These are phyloP conservation scores for Sphaerulina vaccinii DNA, from an alignment of 2,329 filamentous ascomycete genomes.

Conservation along the genomic window DNA sequence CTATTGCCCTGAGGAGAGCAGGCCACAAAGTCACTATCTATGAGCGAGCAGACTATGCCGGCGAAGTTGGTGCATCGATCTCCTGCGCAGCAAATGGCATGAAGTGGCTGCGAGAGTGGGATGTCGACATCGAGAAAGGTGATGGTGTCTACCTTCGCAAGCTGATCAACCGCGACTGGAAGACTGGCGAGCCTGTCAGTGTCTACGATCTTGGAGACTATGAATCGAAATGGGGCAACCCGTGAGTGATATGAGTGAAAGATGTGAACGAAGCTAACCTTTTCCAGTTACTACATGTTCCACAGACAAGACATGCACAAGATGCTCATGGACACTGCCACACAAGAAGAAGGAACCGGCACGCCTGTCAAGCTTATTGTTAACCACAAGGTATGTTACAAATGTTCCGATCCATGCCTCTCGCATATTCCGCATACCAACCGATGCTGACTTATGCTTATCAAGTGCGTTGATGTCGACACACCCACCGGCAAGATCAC, in stretches of 20 bases:
- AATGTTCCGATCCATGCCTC: background rate
- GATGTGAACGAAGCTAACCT: background rate
- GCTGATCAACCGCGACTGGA: slow-evolving; percentile 69
- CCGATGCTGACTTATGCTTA: background rate
- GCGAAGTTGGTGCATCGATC: slow-evolving; percentile 66
- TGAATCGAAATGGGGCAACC: slow-evolving; percentile 62
- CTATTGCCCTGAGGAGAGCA: slow-evolving; percentile 53
- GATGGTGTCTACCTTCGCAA: slow-evolving; percentile 65
- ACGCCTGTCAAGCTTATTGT: slow-evolving; percentile 54
- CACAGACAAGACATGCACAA: slow-evolving; percentile 67
- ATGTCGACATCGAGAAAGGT: slow-evolving; percentile 62
- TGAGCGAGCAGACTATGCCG: slow-evolving; percentile 61
- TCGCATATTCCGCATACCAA: background rate
- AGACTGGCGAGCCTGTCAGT: slow-evolving; percentile 64
- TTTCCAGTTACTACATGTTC: slow-evolving; percentile 61
- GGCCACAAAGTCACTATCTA: slow-evolving; percentile 63
- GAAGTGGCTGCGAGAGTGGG: slow-evolving; percentile 68
- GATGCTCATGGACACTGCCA: slow-evolving; percentile 62
- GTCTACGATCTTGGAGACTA: slow-evolving; percentile 66
- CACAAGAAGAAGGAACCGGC: slow-evolving; percentile 53
- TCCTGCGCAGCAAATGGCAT: slow-evolving; percentile 70
- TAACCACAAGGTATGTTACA: slow-evolving; percentile 48
- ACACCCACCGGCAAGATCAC: slow-evolving; percentile 45
- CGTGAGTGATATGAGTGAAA: slow-evolving; percentile 34
- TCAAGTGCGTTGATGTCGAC: slow-evolving; percentile 51